A percentile compares a stretch with the other conserved stretches of the same genome.
Conservation (phyloP, 2,329 filamentous ascomycete genomes). For the Ophiostoma tasmaniense region DNA sequence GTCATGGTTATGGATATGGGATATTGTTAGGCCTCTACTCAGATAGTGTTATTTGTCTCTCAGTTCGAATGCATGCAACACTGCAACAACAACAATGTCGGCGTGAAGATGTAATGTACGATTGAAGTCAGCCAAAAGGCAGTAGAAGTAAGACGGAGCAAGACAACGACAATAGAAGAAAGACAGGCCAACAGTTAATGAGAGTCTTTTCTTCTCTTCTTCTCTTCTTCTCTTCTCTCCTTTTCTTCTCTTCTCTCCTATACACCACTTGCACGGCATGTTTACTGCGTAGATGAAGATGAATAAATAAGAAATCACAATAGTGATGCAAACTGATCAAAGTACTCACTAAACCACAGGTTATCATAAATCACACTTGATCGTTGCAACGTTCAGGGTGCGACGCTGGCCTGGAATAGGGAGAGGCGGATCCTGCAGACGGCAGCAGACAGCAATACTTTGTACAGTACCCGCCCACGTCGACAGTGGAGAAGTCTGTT, state of each 20-base stretch:
- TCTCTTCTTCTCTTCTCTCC: not conserved
- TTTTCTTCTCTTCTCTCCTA: not conserved
- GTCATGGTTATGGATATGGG: not conserved
- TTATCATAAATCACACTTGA: slow-evolving; percentile 1
- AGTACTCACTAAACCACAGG: not conserved
- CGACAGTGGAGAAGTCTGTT: not conserved
- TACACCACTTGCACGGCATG: not conserved
- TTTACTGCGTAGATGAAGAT: not conserved
- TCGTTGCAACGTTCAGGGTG: not conserved
- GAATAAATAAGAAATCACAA: too few relatives aligned
- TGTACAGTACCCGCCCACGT: not conserved
- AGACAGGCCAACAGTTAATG: too few relatives aligned
- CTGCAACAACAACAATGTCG: too few relatives aligned
- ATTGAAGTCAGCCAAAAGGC: too few relatives aligned
- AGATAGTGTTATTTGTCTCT: not conserved
- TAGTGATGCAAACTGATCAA: too few relatives aligned
- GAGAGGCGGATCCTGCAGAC: not conserved
- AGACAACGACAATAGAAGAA: too few relatives aligned
- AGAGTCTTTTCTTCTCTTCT: too few relatives aligned
- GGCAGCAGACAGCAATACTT: not conserved
- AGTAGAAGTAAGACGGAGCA: too few relatives aligned
- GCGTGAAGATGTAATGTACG: too few relatives aligned
- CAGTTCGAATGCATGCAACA: not conserved
- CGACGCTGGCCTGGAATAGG: not conserved
- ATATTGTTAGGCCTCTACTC: too few relatives aligned